Percentiles rank a stretch among this genome's conserved stretches.
phyloP scores from a whole-genome alignment of 2,329 filamentous ascomycete species.

The Cyanodermella asteris region DNA sequence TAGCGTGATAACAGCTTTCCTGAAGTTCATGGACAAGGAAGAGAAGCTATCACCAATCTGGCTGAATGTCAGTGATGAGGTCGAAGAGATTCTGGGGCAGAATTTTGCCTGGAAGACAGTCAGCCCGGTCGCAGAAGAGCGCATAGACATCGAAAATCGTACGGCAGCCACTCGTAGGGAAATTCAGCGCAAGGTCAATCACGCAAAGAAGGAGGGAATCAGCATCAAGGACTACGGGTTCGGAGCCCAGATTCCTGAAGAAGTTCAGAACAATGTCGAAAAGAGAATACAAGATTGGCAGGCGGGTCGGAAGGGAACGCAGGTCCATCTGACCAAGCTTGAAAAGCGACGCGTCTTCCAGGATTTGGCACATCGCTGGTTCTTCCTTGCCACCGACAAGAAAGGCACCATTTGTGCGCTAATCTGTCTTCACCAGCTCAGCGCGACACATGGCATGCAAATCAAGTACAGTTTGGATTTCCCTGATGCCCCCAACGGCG shows the following conservation, averaged over 20 bases:
- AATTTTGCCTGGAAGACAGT: conserved; percentile 74
- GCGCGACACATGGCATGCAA: conserved; percentile 69
- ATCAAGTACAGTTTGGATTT: conserved; percentile 95
- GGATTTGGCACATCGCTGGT: conserved; percentile 64
- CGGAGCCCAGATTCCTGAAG: conserved; percentile 40
- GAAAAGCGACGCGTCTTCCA: conserved; percentile 74
- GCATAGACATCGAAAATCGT: conserved; percentile 52
- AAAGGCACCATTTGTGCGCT: conserved; percentile 53
- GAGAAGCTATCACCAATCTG: conserved; percentile 59
- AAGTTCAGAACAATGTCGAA: conserved; percentile 48
- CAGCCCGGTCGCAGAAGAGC: conserved; percentile 74
- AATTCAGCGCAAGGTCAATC: conserved; percentile 53
- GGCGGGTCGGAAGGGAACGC: conserved; percentile 53
- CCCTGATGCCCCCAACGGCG: conserved; percentile 62
- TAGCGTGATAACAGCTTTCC: conserved; percentile 50
- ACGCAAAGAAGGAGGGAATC: conserved; percentile 63
- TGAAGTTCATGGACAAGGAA: conserved; percentile 53
- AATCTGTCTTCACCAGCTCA: conserved; percentile 63
- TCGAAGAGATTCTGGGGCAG: conserved; percentile 59
- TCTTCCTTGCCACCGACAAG: conserved; percentile 57
- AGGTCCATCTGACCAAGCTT: conserved; percentile 80
- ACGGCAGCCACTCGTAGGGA: conserved; percentile 41
- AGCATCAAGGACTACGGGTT: conserved; percentile 52
- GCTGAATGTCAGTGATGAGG: conserved; percentile 62
- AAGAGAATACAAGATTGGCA: conserved; percentile 62